Conservation (phyloP, 768 basidiomycete species). For the Mycena vulgaris region DNA sequence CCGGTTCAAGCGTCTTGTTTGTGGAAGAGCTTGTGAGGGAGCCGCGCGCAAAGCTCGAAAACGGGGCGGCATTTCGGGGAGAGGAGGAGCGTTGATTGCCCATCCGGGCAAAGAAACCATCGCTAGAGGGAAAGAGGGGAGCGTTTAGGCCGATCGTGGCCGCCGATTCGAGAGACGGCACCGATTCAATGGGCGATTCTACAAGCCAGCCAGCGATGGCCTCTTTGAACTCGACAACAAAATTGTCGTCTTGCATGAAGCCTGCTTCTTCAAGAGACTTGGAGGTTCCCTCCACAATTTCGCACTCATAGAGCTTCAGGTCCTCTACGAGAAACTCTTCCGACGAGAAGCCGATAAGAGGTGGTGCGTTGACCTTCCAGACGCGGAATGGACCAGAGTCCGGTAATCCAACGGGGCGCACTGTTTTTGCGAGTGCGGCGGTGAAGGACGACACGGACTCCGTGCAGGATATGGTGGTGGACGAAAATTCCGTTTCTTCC, state of each 20-base stretch:
- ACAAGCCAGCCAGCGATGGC: constrained; percentile 70
- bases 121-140: constrained; percentile 68
- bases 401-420: constrained; percentile 49
- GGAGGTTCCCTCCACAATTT: constrained; percentile 62
- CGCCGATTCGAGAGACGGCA: constrained; percentile 40
- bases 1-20: constrained; percentile 68
- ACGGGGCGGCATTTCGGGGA: constrained; percentile 41
- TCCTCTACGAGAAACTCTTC: constrained; percentile 53
- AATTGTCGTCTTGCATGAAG: constrained; percentile 74
- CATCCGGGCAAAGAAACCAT: constrained; percentile 71
- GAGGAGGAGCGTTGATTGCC: constrained; percentile 42
- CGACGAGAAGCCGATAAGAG: constrained; percentile 53
- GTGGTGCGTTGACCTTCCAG: constrained; percentile 68
- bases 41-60: constrained; percentile 1
- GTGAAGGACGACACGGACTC: constrained; percentile 63
- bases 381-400: constrained; percentile 64
- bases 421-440: constrained; percentile 56
- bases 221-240: constrained; percentile 82
- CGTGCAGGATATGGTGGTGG: constrained; percentile 65
- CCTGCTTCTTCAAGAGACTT: constrained; percentile 71
- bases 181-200: constrained; percentile 47
- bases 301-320: constrained; percentile 49
- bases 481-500: constrained; percentile 48
- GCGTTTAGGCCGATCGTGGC: constrained; percentile 43
- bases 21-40: constrained; percentile 11